Evolutionary conservation across 352 stramenopile genomes (phyloP).

Genomic region (Pythium aristosporum): DNA sequence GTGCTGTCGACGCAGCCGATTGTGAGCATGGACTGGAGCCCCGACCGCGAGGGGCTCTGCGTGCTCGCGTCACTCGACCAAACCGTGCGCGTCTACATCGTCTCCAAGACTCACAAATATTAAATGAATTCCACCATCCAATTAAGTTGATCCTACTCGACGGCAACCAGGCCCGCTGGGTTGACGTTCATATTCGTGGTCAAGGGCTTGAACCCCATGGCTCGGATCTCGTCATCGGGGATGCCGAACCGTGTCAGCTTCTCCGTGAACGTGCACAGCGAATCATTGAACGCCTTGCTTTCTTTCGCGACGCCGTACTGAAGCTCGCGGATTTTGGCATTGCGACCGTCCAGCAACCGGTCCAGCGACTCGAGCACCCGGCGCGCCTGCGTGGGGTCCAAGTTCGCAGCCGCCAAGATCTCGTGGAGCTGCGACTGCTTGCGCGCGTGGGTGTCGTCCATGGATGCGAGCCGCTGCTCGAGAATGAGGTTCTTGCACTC

Average conservation of each 20-base stretch:
- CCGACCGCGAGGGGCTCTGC: slow-evolving; percentile 93
- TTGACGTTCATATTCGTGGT: slow-evolving; percentile 56
- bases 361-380: slow-evolving; percentile 73
- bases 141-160: slow-evolving; percentile 36
- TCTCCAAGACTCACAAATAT: slow-evolving; percentile 96
- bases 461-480: slow-evolving; percentile 77
- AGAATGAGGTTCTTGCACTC: slow-evolving; percentile 91
- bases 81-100: slow-evolving; percentile 93
- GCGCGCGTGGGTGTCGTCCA: slow-evolving; percentile 73
- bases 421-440: slow-evolving; percentile 74
- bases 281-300: slow-evolving; percentile 80
- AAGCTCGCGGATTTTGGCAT: slow-evolving; percentile 53
- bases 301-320: slow-evolving; percentile 71
- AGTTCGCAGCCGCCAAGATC: slow-evolving; percentile 63
- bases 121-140: slow-evolving; percentile 29
- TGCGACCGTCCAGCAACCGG: slow-evolving; percentile 56
- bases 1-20: slow-evolving; percentile 96
- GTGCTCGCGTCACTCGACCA: slow-evolving; percentile 93
- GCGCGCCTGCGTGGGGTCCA: slow-evolving; percentile 68
- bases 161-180: slow-evolving; percentile 69
- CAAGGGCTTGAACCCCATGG: slow-evolving; percentile 60
- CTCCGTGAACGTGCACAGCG: slow-evolving; percentile 65
- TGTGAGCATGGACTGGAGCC: slow-evolving; percentile 95
- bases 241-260: slow-evolving; percentile 71
- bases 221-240: slow-evolving; percentile 68